Percentiles rank a stretch among this genome's conserved stretches.
These are phyloP conservation scores for Zygoascus ofunaensis DNA, from an alignment of 805 yeast genomes.

Conservation along the genomic window DNA sequence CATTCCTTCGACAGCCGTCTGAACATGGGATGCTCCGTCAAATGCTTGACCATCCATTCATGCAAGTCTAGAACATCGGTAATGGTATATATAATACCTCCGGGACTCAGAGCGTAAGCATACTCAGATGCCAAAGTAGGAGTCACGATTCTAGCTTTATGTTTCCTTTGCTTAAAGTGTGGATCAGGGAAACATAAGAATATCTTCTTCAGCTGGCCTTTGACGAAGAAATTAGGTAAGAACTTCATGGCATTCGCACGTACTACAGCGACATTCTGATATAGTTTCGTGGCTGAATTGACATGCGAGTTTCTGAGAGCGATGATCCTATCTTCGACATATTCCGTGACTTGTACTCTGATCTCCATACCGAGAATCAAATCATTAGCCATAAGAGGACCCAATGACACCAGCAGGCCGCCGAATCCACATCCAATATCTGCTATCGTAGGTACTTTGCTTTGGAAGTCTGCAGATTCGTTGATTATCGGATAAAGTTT, in stretches of 20 bases:
- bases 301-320: conserved; percentile 62
- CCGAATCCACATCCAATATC: conserved; percentile 98
- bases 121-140: conserved; percentile 83
- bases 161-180: conserved; percentile 94
- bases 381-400: conserved; percentile 65
- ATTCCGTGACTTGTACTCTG: conserved; percentile 93
- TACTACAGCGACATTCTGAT: conserved; percentile 79
- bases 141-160: conserved; percentile 92
- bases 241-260: conserved; percentile 98
- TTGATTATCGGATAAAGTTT: conserved; percentile 58
- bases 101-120: conserved; percentile 79
- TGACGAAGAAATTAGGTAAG: conserved; percentile 82
- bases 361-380: conserved; percentile 93
- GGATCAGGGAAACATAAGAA: conserved; percentile 99
- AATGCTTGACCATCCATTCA: conserved; percentile 90
- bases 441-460: conserved; percentile 45
- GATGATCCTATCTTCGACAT: conserved; percentile 88
- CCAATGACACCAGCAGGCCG: conserved; percentile 71
- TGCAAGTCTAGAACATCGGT: conserved; percentile 93
- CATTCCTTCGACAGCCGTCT: conserved; percentile 70
- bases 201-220: conserved; percentile 77
- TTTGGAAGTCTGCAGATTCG: conserved; percentile 40
- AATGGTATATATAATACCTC: conserved; percentile 86
- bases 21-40: conserved; percentile 85
- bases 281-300: conserved; percentile 33